Percentiles rank a stretch among this genome's conserved stretches.
Evolutionary conservation across 306 rosid genomes (phyloP).

Genomic region (Acacia acuminata): DNA sequence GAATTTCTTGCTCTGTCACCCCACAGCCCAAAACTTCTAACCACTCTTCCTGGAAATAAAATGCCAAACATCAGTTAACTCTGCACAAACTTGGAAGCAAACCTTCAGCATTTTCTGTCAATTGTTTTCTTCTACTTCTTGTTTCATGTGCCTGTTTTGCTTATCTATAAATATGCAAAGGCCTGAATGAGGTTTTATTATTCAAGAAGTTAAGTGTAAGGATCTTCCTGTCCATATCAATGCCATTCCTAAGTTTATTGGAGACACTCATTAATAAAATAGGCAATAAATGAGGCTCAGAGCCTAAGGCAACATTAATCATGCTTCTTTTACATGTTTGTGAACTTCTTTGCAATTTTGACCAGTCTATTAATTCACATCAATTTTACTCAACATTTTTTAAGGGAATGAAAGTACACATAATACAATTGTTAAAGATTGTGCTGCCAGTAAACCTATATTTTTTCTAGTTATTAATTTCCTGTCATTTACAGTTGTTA

Average conservation of each 20-base stretch:
- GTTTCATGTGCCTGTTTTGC: neutral
- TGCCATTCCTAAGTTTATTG: neutral
- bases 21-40: constrained; percentile 97
- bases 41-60: constrained; percentile 74
- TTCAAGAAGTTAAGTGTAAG: neutral
- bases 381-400: neutral
- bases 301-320: neutral
- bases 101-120: neutral
- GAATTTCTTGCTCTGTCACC: constrained; percentile 94
- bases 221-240: neutral
- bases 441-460: neutral
- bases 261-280: neutral
- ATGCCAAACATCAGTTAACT: constrained; percentile 13
- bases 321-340: neutral
- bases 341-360: neutral
- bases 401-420: neutral
- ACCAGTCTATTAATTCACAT: neutral
- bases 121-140: neutral
- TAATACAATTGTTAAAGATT: neutral
- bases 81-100: neutral
- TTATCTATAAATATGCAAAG: neutral
- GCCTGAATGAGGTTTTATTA: neutral
- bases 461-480: neutral
- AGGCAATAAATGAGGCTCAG: neutral
- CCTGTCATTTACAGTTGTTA: neutral